Percentiles rank a stretch among this genome's conserved stretches.
phyloP scores from a whole-genome alignment of 495 filamentous ascomycete species.

The Lophiotrema nucula region DNA sequence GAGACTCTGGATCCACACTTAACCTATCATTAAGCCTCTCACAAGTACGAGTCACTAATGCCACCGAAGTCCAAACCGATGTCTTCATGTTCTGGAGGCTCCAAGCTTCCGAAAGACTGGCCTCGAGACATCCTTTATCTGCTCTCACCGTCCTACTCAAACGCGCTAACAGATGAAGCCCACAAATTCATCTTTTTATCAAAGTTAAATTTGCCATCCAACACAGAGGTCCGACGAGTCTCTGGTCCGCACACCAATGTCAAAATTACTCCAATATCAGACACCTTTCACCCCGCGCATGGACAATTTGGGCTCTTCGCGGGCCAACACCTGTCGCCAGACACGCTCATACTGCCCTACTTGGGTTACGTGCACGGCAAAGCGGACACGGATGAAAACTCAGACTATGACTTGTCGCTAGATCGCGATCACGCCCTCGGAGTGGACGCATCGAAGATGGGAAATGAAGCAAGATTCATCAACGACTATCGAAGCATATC shows the following conservation, averaged over 20 bases:
- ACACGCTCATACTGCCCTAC: constrained; percentile 63
- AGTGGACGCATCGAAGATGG: constrained; percentile 59
- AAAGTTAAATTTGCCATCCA: constrained; percentile 30
- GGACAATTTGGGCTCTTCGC: constrained; percentile 69
- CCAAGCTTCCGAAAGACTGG: constrained; percentile 54
- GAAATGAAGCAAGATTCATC: constrained; percentile 70
- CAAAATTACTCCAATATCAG: constrained; percentile 54
- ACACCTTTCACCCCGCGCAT: constrained; percentile 58
- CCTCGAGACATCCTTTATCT: constrained; percentile 56
- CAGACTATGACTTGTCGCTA: constrained; percentile 67
- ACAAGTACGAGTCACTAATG: no score
- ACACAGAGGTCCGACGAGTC: constrained; percentile 18
- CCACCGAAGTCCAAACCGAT: no score
- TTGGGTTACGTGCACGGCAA: constrained; percentile 59
- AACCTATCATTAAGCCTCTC: no score
- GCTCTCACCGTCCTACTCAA: constrained; percentile 50
- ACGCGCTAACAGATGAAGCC: constrained; percentile 33
- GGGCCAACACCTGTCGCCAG: constrained; percentile 53
- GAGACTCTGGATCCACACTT: no score
- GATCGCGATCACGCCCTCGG: constrained; percentile 58
- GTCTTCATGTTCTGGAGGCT: no score
- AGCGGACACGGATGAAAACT: constrained; percentile 45
- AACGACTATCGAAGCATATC: constrained; percentile 72
- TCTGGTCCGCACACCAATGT: constrained; percentile 48
- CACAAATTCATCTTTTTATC: constrained; percentile 34